Conservation (phyloP, 1,139 yeast genomes). For the Pichia cactophila region DNA sequence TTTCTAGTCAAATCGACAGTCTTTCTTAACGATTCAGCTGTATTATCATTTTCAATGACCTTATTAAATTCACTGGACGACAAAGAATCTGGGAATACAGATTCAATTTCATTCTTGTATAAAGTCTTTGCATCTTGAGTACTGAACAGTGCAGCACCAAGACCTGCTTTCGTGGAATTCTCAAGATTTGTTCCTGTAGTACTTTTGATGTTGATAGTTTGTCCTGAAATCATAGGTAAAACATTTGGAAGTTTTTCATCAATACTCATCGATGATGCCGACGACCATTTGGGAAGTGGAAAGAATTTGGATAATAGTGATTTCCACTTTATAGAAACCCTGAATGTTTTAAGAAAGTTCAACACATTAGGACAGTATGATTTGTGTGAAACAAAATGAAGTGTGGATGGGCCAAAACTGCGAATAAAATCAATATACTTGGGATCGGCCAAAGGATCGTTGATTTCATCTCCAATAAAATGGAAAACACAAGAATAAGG, state of each 20-base stretch:
- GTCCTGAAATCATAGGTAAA: constrained; percentile 25
- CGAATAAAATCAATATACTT: constrained; percentile 39
- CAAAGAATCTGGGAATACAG: constrained; percentile 4
- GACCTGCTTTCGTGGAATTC: constrained; percentile 7
- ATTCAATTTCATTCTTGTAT: constrained; percentile 36
- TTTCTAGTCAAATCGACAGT: constrained; percentile 8
- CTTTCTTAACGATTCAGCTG: neutral
- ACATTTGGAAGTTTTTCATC: constrained; percentile 14
- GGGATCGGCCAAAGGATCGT: constrained; percentile 29
- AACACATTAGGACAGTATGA: constrained; percentile 54
- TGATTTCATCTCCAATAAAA: constrained; percentile 61
- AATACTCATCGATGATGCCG: constrained; percentile 11
- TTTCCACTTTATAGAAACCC: constrained; percentile 49
- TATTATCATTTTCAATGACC: constrained; percentile 5
- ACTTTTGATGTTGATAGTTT: constrained; percentile 15
- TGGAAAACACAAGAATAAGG: constrained; percentile 53
- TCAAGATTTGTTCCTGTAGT: constrained; percentile 10
- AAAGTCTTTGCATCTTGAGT: constrained; percentile 23
- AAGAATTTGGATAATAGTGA: constrained; percentile 37
- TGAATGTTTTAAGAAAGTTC: constrained; percentile 49
- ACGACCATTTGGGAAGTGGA: constrained; percentile 29
- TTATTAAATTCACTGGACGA: constrained; percentile 10
- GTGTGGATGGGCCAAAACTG: constrained; percentile 42
- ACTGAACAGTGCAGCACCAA: constrained; percentile 1
- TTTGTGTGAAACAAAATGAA: constrained; percentile 67